phyloP scores from a whole-genome alignment of 2,329 filamentous ascomycete species.

The Penicillium sp. region DNA sequence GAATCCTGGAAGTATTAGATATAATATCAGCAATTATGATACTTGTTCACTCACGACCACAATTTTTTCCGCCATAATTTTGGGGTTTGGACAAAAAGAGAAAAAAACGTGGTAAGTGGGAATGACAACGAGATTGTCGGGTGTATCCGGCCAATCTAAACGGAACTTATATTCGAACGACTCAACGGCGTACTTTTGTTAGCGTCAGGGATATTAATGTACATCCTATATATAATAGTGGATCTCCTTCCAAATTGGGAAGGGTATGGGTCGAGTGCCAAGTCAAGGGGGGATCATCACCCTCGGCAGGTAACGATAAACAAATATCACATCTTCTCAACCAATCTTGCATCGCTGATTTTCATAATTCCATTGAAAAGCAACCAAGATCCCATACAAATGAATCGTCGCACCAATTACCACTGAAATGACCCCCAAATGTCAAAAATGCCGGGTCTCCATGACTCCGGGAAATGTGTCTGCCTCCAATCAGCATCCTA shows the following conservation, averaged over 20 bases:
- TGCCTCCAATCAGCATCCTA: not conserved
- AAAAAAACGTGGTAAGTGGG: conserved; percentile 1
- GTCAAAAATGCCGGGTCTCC: conserved; percentile 33
- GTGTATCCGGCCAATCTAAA: not conserved
- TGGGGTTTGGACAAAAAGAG: not conserved
- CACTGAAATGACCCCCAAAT: conserved; percentile 36
- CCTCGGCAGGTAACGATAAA: not conserved
- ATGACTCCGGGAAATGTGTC: conserved; percentile 23
- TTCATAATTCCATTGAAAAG: not conserved
- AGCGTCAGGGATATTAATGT: not conserved
- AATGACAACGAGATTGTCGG: not conserved
- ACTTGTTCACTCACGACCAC: not conserved
- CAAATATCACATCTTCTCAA: not conserved
- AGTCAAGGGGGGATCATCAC: not conserved
- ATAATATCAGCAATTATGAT: not conserved
- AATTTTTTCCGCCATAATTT: not conserved
- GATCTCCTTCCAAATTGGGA: not conserved
- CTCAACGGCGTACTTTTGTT: not conserved
- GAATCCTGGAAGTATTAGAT: conserved; percentile 5
- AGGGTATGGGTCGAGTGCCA: not conserved
- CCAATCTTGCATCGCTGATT: not conserved
- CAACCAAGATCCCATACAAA: not conserved
- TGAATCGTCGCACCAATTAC: conserved; percentile 9
- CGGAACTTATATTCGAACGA: not conserved
- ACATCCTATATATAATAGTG: not conserved